A percentile compares a stretch with the other conserved stretches of the same genome.
Evolutionary conservation across 768 basidiomycete species (phyloP).

Genomic region (Mycena sanguinolenta): DNA sequence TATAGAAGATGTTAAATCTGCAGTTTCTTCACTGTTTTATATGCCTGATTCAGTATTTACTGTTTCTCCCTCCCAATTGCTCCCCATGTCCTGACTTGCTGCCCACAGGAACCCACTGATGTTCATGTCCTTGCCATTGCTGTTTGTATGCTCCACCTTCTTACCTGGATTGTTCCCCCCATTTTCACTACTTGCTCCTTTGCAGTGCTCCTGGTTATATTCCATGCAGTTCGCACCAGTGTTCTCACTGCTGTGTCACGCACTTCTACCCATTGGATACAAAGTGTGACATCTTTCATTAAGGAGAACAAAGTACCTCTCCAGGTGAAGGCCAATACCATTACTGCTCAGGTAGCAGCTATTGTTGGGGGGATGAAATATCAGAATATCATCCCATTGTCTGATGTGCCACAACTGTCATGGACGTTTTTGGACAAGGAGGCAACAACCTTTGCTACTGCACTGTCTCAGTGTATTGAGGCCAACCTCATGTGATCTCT

Average conservation of each 20-base stretch:
- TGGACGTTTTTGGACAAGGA: slow-evolving; percentile 1
- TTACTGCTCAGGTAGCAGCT: too few species aligned
- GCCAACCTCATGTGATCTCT: too few species aligned
- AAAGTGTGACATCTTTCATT: background rate
- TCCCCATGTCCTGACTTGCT: background rate
- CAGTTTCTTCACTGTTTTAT: background rate
- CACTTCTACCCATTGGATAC: background rate
- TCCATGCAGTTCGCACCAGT: slow-evolving; percentile 1
- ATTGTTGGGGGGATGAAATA: too few species aligned
- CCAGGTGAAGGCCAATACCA: too few species aligned
- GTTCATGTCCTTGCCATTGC: background rate
- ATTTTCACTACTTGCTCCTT: background rate
- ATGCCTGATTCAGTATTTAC: slow-evolving; percentile 1
- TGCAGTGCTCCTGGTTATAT: background rate
- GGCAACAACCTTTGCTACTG: too few species aligned
- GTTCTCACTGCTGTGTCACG: background rate
- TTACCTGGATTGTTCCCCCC: background rate
- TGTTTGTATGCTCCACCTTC: too few species aligned
- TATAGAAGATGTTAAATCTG: too few species aligned
- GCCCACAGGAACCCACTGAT: background rate
- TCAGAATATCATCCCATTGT: background rate
- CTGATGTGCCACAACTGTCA: background rate
- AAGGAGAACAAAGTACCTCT: slow-evolving; percentile 1
- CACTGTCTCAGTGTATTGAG: too few species aligned
- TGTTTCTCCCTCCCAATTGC: background rate